phyloP scores from a whole-genome alignment of 192 early-diverging fungal species.

The Dispira simplex region DNA sequence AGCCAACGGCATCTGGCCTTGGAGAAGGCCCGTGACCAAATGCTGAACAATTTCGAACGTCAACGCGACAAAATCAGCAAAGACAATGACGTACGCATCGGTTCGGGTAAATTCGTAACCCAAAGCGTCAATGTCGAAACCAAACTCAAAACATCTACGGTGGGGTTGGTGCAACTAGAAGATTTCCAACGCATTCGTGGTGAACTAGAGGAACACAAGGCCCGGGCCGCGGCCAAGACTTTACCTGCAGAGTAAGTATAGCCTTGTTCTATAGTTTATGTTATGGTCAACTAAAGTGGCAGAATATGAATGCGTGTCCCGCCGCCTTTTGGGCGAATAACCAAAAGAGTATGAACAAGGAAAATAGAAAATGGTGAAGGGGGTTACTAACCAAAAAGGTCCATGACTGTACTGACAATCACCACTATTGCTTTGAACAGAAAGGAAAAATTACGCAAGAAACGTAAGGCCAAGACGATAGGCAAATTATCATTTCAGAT shows the following conservation, averaged over 20 bases:
- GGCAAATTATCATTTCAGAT: too few relatives aligned
- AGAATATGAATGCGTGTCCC: too few relatives aligned
- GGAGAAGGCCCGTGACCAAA: constrained; percentile 51
- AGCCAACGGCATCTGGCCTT: constrained; percentile 42
- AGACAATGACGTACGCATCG: constrained; percentile 49
- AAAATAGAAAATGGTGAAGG: too few relatives aligned
- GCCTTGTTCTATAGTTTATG: not conserved
- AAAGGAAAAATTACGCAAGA: too few relatives aligned
- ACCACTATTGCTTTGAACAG: too few relatives aligned
- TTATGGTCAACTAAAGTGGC: too few relatives aligned
- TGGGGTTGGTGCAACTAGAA: constrained; percentile 75
- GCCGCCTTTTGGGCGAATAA: too few relatives aligned
- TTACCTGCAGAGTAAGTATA: constrained; percentile 10
- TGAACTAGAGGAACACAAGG: constrained; percentile 68
- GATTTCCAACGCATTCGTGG: constrained; percentile 80
- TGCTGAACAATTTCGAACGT: constrained; percentile 50
- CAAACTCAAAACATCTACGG: constrained; percentile 72
- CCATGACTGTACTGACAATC: too few relatives aligned
- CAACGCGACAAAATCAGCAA: constrained; percentile 60
- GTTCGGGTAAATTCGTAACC: constrained; percentile 62
- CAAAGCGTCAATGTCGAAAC: constrained; percentile 63
- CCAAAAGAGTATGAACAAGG: too few relatives aligned
- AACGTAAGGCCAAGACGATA: too few relatives aligned
- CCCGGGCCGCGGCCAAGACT: constrained; percentile 52
- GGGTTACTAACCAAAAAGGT: too few relatives aligned